Evolutionary conservation across 1,284 basidiomycete species (phyloP), one percentile per base, ranked within the genome.

Genomic region (Dichomitus squalens): DNA sequence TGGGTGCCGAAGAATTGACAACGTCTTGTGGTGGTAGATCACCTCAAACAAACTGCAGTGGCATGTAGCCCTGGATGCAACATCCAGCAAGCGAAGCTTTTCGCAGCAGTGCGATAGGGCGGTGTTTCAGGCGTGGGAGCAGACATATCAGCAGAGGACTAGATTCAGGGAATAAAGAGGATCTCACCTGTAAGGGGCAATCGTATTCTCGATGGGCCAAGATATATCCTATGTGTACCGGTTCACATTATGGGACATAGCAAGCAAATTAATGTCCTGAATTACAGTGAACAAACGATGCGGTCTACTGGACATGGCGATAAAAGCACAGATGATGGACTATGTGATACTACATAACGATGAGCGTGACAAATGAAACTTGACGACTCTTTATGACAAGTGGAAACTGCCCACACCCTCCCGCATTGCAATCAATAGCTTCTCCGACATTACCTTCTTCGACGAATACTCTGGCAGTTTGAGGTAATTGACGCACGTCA

Each of bases 401-500:
- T 97, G 94, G 90, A 98, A 98, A 68, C 93, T 94, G 55, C 93
- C 93, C 58, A 93, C 87, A 52, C 95, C 95, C 74, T 97, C 95
- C 66, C 84, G 82, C 78, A 96, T 94, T 25, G 95, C 95, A 18
- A 85, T 79, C 57, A 79, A 76, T 57, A 98, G 73, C 72, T 94
- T 95, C 71, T 90, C 85, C 63, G 79, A 81, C 84, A 96, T 88
- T 39, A 93, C 84, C 36, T 79, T 81, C 73, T 91, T 93, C 36
- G 87, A 86, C 56, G 91, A 93, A 72, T 97, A 98, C 70, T 96
- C 93, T 1, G 95, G 95, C 66, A 97, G 77, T 74, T 98, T 98
- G 70, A 98, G 78, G 70, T 96, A 96, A 75, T 98, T 97, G 64
- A 96, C 96, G 72, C 96, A 99, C 9, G 96, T 98, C 96, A 98